Evolutionary conservation across 164 flowering plant species (phyloP).

Genomic region (Nymphaea thermarum): DNA sequence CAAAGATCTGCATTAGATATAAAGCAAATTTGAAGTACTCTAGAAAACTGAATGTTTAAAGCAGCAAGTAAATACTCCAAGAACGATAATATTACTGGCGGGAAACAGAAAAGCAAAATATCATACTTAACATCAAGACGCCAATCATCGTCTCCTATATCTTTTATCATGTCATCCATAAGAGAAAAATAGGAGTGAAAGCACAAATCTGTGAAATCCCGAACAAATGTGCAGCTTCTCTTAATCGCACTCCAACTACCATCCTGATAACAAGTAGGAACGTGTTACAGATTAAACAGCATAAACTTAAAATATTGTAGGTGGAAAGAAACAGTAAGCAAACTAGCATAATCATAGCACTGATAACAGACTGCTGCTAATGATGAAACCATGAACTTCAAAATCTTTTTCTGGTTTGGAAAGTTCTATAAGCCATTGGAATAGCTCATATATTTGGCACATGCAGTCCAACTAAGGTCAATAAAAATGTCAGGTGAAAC

Average conservation of each 20-base stretch:
- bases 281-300: neutral
- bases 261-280: constrained; percentile 35
- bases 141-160: constrained; percentile 31
- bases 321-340: neutral
- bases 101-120: neutral
- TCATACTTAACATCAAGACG: constrained; percentile 60
- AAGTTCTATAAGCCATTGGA: no score
- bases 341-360: neutral
- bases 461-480: no score
- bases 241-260: constrained; percentile 60
- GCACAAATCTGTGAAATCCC: constrained; percentile 78
- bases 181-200: constrained; percentile 89
- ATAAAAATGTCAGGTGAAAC: no score
- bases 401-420: no score
- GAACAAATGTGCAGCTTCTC: constrained; percentile 65
- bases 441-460: no score
- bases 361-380: no score
- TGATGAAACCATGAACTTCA: no score
- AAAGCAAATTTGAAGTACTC: no score
- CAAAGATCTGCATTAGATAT: no score
- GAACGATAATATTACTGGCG: no score
- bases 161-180: constrained; percentile 80
- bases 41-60: neutral
- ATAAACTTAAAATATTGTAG: neutral
- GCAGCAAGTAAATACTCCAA: neutral